phyloP scores from a whole-genome alignment of 768 basidiomycete genomes.

The Podaxis sp. region DNA sequence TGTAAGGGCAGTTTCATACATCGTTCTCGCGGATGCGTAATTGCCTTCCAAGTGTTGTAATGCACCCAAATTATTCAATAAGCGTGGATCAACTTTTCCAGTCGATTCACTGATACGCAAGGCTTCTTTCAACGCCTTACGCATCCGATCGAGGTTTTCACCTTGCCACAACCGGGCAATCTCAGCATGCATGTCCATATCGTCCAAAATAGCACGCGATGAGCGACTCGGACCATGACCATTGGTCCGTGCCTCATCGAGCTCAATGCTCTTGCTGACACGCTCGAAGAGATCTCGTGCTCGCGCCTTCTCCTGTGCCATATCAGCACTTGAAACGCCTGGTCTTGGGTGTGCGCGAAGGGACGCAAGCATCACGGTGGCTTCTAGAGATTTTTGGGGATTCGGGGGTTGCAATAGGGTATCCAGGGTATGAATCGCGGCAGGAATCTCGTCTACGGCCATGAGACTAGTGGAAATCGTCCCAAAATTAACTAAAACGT shows the following conservation, averaged over 20 bases:
- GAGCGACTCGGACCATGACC: slow-evolving; percentile 38
- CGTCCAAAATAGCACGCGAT: slow-evolving; percentile 62
- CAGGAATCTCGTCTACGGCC: slow-evolving; percentile 72
- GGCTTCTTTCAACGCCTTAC: slow-evolving; percentile 74
- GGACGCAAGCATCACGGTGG: slow-evolving; percentile 85
- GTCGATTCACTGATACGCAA: slow-evolving; percentile 56
- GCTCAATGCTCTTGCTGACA: slow-evolving; percentile 63
- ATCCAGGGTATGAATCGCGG: slow-evolving; percentile 85
- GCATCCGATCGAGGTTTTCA: slow-evolving; percentile 72
- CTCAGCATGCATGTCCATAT: slow-evolving; percentile 88
- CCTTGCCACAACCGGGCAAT: slow-evolving; percentile 88
- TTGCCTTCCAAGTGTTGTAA: slow-evolving; percentile 71
- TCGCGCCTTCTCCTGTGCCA: slow-evolving; percentile 64
- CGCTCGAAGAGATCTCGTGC: slow-evolving; percentile 85
- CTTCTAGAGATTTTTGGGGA: slow-evolving; percentile 72
- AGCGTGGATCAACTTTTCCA: slow-evolving; percentile 57
- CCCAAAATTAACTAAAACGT: slow-evolving; percentile 12
- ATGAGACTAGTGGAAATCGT: background rate
- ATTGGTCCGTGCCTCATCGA: slow-evolving; percentile 53
- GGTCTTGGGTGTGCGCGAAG: slow-evolving; percentile 83
- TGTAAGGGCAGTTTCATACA: slow-evolving; percentile 77
- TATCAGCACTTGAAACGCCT: slow-evolving; percentile 73
- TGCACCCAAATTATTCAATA: slow-evolving; percentile 81
- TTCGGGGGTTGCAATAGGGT: slow-evolving; percentile 69
- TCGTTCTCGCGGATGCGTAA: slow-evolving; percentile 50